Percentiles rank a stretch among this genome's conserved stretches.
These are phyloP conservation scores for Olyra latifolia DNA, from an alignment of 176 grass and related monocot genomes.

Conservation along the genomic window DNA sequence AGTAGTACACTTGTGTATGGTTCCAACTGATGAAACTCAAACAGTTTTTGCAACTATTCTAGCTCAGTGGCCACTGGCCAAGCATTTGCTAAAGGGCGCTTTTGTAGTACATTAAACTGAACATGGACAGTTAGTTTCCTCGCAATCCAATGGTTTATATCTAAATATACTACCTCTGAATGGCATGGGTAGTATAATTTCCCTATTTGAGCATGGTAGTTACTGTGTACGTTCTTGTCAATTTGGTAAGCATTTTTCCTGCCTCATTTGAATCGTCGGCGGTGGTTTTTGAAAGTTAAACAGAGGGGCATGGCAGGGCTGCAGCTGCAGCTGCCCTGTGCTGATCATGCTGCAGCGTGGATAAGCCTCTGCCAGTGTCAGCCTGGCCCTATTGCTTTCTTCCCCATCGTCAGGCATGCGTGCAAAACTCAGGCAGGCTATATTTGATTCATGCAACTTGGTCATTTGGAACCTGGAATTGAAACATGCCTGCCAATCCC, in stretches of 20 bases:
- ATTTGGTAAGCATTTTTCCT: background rate
- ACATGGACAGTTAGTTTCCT: no score
- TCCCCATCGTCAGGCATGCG: constrained; percentile 28
- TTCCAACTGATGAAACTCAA: background rate
- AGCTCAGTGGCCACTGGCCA: background rate
- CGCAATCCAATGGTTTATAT: no score
- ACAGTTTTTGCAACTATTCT: background rate
- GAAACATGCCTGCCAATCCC: background rate
- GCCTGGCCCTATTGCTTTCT: constrained; percentile 15
- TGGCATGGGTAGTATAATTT: no score
- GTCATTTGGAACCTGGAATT: constrained; percentile 10
- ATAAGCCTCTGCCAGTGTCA: constrained; percentile 28
- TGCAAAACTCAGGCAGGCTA: constrained; percentile 22
- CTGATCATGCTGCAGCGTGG: constrained; percentile 30
- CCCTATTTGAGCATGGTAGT: background rate
- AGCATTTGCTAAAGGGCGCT: background rate
- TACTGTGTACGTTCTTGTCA: background rate
- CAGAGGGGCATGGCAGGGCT: constrained; percentile 28
- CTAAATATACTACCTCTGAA: no score
- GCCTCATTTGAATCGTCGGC: constrained; percentile 28
- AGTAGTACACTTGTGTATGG: background rate
- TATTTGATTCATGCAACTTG: background rate
- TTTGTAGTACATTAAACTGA: no score
- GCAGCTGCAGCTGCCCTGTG: background rate
- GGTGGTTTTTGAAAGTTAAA: constrained; percentile 22